Evolutionary conservation across 345 rosid species (phyloP).

Genomic region (Lumnitzera racemosa): DNA sequence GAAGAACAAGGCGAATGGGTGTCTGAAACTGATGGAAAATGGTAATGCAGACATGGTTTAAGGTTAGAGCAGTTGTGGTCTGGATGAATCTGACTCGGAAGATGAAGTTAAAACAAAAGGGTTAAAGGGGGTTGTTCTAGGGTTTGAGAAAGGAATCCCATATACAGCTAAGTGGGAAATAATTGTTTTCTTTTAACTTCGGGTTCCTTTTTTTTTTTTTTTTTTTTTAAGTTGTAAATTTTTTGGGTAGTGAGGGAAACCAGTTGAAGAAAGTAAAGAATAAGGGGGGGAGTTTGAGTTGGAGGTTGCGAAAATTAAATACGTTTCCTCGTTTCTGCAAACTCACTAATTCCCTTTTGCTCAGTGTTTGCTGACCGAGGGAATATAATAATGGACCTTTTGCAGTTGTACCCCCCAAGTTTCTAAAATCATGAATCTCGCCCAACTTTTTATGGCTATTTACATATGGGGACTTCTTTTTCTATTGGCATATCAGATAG

Average conservation of each 20-base stretch:
- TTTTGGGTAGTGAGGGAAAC: conserved; percentile 15
- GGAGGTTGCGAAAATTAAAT: conserved; percentile 50
- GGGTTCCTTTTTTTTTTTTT: too few relatives aligned
- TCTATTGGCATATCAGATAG: too few relatives aligned
- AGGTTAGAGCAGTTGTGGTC: too few relatives aligned
- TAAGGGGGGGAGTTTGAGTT: conserved; percentile 11
- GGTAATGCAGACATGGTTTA: too few relatives aligned
- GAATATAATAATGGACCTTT: conserved; percentile 30
- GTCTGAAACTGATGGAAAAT: too few relatives aligned
- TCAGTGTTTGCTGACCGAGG: conserved; percentile 35
- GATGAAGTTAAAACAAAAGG: not conserved
- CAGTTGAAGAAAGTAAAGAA: conserved; percentile 21
- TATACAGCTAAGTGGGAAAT: conserved; percentile 1
- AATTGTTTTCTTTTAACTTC: not conserved
- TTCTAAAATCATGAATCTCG: not conserved
- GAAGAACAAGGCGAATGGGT: conserved; percentile 14
- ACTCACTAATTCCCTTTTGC: conserved; percentile 24
- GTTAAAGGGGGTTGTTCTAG: not conserved
- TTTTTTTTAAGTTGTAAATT: not conserved
- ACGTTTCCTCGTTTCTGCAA: conserved; percentile 34
- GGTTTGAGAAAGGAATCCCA: not conserved
- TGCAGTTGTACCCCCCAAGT: conserved; percentile 17
- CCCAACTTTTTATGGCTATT: not conserved
- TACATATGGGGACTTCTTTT: too few relatives aligned
- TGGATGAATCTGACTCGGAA: too few relatives aligned